Evolutionary conservation across 2,329 filamentous ascomycete genomes (phyloP).

Genomic region (Venturia carpophila): DNA sequence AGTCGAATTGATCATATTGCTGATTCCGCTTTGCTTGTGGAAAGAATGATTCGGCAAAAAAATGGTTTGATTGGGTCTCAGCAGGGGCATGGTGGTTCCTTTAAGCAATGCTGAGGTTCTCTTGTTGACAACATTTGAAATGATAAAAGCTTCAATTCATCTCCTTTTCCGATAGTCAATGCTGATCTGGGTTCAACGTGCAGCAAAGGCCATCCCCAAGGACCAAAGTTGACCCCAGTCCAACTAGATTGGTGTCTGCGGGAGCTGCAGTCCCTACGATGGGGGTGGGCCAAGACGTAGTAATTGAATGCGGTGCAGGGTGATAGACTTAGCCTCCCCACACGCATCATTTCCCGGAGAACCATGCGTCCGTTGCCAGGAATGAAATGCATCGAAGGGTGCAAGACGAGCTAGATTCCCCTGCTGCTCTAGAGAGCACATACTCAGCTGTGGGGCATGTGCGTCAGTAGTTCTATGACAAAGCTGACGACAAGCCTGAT

Average conservation of each 20-base stretch:
- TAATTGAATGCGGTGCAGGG: background rate
- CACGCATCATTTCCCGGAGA: background rate
- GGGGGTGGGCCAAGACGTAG: background rate
- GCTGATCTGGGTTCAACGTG: constrained; percentile 3
- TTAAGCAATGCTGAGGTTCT: background rate
- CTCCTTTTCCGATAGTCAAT: background rate
- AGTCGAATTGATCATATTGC: background rate
- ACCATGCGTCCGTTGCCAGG: background rate
- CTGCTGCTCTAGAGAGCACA: background rate
- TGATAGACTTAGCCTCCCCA: background rate
- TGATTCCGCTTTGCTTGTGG: background rate
- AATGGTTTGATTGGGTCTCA: background rate
- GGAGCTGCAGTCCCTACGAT: background rate
- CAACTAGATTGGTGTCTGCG: background rate
- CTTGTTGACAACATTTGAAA: background rate
- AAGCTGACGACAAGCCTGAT: background rate
- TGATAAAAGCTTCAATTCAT: background rate
- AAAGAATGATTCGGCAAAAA: background rate
- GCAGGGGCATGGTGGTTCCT: constrained; percentile 8
- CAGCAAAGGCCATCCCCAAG: constrained; percentile 11
- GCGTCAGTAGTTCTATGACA: background rate
- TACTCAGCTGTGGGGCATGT: background rate
- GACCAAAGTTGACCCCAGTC: background rate
- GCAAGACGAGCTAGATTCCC: background rate
- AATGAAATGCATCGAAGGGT: background rate